Evolutionary conservation across 2,329 filamentous ascomycete genomes (phyloP).

Genomic region (Didymella exigua): DNA sequence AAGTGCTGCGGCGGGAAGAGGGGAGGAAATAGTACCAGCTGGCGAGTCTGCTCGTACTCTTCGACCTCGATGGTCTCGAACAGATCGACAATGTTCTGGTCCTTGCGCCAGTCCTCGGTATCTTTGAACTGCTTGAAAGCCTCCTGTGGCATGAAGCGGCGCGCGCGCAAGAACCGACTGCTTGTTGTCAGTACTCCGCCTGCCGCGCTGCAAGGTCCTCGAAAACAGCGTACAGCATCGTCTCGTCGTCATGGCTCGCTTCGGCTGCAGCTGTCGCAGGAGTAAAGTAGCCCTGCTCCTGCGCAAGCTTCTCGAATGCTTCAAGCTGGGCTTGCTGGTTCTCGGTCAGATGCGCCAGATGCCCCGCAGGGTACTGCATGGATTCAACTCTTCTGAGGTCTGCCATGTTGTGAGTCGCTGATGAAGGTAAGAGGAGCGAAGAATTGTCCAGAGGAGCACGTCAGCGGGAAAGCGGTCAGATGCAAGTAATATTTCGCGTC

Average conservation of each 20-base stretch:
- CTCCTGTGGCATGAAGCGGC: slow-evolving; percentile 77
- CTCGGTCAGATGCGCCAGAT: slow-evolving; percentile 75
- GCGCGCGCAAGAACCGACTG: slow-evolving; percentile 84
- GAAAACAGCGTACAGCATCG: slow-evolving; percentile 64
- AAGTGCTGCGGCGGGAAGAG: neutral
- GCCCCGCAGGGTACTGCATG: slow-evolving; percentile 73
- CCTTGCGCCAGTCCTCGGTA: slow-evolving; percentile 84
- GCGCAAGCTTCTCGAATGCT: slow-evolving; percentile 73
- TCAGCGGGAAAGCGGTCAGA: slow-evolving; percentile 17
- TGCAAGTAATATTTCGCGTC: slow-evolving; percentile 25
- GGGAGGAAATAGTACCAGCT: slow-evolving; percentile 64
- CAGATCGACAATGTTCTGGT: slow-evolving; percentile 76
- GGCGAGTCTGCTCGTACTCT: slow-evolving; percentile 79
- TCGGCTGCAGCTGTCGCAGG: slow-evolving; percentile 49
- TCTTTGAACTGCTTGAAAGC: slow-evolving; percentile 84
- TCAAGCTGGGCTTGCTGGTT: slow-evolving; percentile 70
- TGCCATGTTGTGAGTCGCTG: slow-evolving; percentile 29
- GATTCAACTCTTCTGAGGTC: slow-evolving; percentile 48
- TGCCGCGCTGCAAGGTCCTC: slow-evolving; percentile 1
- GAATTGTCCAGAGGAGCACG: neutral
- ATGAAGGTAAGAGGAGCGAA: neutral
- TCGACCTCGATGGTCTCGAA: slow-evolving; percentile 87
- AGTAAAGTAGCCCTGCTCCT: slow-evolving; percentile 68
- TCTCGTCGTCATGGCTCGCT: slow-evolving; percentile 74
- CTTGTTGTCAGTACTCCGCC: slow-evolving; percentile 35